Conservation (phyloP, 2,329 filamentous ascomycete genomes). For the Curvularia spicifera region DNA sequence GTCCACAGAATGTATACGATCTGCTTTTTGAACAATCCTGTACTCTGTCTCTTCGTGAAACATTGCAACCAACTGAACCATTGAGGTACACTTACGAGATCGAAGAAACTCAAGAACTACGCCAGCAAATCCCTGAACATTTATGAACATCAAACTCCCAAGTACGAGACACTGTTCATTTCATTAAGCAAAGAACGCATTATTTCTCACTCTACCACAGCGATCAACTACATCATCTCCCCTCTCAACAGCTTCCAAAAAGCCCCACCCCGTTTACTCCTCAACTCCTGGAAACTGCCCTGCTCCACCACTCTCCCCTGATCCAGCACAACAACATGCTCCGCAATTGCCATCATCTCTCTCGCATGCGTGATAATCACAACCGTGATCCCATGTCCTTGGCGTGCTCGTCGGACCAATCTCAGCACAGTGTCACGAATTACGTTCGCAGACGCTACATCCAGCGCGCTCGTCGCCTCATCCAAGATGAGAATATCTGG, state of each 20-base stretch:
- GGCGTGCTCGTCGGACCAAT: not conserved
- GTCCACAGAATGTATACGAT: slow-evolving; percentile 2
- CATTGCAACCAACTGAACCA: not conserved
- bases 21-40: not conserved
- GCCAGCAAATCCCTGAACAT: not conserved
- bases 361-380: slow-evolving; percentile 81
- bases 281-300: slow-evolving; percentile 70
- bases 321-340: slow-evolving; percentile 73
- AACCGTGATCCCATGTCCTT: slow-evolving; percentile 63
- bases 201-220: not conserved
- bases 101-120: not conserved
- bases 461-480: slow-evolving; percentile 83
- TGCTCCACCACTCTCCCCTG: slow-evolving; percentile 71
- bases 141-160: not conserved
- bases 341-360: slow-evolving; percentile 86
- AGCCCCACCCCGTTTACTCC: slow-evolving; percentile 31
- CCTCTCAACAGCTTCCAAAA: slow-evolving; percentile 51
- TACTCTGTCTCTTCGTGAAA: not conserved
- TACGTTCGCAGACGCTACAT: slow-evolving; percentile 68
- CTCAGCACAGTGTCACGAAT: slow-evolving; percentile 67
- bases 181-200: not conserved
- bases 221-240: slow-evolving; percentile 23
- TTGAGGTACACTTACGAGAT: not conserved
- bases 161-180: not conserved
- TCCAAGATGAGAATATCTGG: slow-evolving; percentile 81